Evolutionary conservation across 306 rosid species (phyloP).

Genomic region (Elaeagnus macrophylla): DNA sequence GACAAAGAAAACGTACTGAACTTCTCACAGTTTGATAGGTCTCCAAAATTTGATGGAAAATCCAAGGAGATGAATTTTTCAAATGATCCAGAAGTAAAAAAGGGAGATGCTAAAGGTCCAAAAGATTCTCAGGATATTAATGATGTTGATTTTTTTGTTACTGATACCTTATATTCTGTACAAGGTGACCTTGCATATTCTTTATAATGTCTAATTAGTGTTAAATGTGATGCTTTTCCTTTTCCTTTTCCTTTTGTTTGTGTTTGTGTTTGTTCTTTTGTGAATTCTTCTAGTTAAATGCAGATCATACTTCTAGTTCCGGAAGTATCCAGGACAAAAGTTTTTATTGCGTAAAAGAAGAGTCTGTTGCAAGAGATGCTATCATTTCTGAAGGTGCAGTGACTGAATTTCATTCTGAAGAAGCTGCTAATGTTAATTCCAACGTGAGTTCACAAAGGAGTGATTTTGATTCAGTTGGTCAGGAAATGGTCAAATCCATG

Average conservation of each 20-base stretch:
- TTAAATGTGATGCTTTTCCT: no score
- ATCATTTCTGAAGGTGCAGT: constrained; percentile 30
- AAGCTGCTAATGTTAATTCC: constrained; percentile 24
- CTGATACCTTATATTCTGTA: constrained; percentile 37
- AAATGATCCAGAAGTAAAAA: constrained; percentile 28
- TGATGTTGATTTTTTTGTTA: constrained; percentile 39
- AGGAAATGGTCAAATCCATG: constrained; percentile 67
- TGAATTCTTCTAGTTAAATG: constrained; percentile 24
- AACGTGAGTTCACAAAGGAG: constrained; percentile 31
- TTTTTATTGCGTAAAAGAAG: constrained; percentile 17
- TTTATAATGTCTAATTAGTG: no score
- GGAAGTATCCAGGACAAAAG: constrained; percentile 25
- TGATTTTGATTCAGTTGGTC: constrained; percentile 49
- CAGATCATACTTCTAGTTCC: constrained; percentile 42
- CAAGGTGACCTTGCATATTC: constrained; percentile 28
- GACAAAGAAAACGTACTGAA: constrained; percentile 32
- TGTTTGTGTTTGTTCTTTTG: background rate
- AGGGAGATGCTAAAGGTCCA: constrained; percentile 18
- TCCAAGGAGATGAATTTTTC: constrained; percentile 8
- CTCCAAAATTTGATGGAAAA: constrained; percentile 28
- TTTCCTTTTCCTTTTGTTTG: no score
- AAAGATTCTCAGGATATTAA: constrained; percentile 22
- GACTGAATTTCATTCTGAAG: constrained; percentile 27
- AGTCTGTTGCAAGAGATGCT: constrained; percentile 8
- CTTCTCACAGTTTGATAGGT: constrained; percentile 66